Evolutionary conservation across 148 eudicot species (phyloP).

Genomic region (Selenicereus undatus): DNA sequence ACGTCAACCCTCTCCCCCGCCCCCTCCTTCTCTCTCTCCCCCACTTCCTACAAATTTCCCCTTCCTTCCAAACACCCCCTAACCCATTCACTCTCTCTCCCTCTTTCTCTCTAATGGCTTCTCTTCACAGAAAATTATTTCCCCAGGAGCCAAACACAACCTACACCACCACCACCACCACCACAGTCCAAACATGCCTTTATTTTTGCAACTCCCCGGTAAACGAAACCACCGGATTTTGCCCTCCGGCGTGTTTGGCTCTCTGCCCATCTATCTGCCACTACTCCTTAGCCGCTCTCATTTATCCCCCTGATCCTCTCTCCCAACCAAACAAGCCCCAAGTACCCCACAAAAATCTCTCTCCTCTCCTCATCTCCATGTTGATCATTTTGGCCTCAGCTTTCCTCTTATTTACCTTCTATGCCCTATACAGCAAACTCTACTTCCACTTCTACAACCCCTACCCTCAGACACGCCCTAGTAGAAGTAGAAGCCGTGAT

Average conservation of each 20-base stretch:
- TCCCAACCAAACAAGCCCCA: conserved; percentile 23
- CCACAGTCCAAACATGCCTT: conserved; percentile 34
- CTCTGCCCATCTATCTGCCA: conserved; percentile 23
- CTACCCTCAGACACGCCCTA: conserved; percentile 6
- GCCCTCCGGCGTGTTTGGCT: conserved; percentile 25
- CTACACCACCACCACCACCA: background rate
- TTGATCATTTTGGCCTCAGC: conserved; percentile 26
- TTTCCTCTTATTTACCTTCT: conserved; percentile 36
- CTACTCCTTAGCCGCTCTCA: background rate
- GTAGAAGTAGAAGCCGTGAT: background rate
- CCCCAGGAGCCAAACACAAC: background rate
- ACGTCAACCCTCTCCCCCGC: conserved; percentile 11
- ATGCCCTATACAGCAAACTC: conserved; percentile 38
- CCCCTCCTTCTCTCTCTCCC: background rate
- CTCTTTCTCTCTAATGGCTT: conserved; percentile 21
- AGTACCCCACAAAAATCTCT: conserved; percentile 12
- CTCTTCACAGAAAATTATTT: conserved; percentile 29
- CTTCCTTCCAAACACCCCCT: conserved; percentile 6
- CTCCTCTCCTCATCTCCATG: conserved; percentile 35
- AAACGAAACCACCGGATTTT: conserved; percentile 14
- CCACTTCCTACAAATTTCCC: background rate
- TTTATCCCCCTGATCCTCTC: conserved; percentile 11
- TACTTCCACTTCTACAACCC: conserved; percentile 5
- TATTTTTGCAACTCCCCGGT: conserved; percentile 9
- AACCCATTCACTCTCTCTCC: background rate